Percentiles rank a stretch among this genome's conserved stretches.
phyloP scores from a whole-genome alignment of 371 early-diverging fungal genomes.

The Mortierella sp. region DNA sequence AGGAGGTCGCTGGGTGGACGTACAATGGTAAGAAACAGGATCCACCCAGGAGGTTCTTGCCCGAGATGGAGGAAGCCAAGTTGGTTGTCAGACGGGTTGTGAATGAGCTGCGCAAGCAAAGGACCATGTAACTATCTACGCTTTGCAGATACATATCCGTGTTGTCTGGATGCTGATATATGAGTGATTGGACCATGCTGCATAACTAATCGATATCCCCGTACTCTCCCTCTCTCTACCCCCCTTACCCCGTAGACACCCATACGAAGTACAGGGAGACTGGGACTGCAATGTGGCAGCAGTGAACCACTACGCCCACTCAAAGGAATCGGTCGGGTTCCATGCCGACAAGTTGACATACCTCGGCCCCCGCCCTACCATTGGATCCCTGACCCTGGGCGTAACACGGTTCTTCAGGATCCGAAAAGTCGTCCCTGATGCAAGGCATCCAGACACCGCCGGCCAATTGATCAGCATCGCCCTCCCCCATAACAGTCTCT shows the following conservation, averaged over 20 bases:
- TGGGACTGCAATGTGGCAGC: constrained; percentile 62
- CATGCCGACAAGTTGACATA: constrained; percentile 66
- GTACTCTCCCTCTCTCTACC: not conserved
- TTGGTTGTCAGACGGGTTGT: constrained; percentile 45
- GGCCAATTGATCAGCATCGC: constrained; percentile 63
- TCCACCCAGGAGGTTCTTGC: constrained; percentile 36
- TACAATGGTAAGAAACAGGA: constrained; percentile 54
- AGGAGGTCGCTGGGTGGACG: constrained; percentile 45
- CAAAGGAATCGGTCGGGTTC: constrained; percentile 61
- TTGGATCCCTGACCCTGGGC: constrained; percentile 71
- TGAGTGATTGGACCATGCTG: not conserved
- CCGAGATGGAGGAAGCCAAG: constrained; percentile 57
- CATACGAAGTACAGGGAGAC: constrained; percentile 49
- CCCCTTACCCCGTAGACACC: constrained; percentile 24
- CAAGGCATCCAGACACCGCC: constrained; percentile 46
- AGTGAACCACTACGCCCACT: constrained; percentile 59
- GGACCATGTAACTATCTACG: constrained; percentile 29
- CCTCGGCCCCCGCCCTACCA: constrained; percentile 71
- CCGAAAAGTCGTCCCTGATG: constrained; percentile 58
- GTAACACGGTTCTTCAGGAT: constrained; percentile 71
- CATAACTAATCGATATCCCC: not conserved
- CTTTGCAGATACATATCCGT: not conserved
- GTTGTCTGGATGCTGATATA: not conserved
- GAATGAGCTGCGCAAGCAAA: constrained; percentile 39
- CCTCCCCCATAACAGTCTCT: constrained; percentile 71